Evolutionary conservation across 2,329 filamentous ascomycete genomes (phyloP).

Genomic region (Aureobasidium sp.): DNA sequence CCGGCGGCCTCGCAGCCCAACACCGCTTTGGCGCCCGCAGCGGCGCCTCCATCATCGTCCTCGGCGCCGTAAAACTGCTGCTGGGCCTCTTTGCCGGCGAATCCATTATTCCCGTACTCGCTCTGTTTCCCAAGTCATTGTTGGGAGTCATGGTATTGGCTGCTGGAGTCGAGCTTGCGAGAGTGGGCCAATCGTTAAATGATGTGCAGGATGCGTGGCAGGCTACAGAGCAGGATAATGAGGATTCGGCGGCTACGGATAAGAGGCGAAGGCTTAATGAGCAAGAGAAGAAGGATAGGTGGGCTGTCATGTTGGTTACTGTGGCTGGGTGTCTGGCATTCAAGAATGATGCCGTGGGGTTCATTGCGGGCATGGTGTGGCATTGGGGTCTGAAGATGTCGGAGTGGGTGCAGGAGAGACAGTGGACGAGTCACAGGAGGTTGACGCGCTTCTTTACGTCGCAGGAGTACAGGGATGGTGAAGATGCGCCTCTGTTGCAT

Average conservation of each 20-base stretch:
- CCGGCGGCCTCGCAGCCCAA: conserved; percentile 83
- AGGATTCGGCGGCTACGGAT: conserved; percentile 10
- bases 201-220: conserved; percentile 55
- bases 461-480: not conserved
- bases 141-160: conserved; percentile 86
- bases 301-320: conserved; percentile 87
- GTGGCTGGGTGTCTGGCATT: conserved; percentile 76
- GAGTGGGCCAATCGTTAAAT: conserved; percentile 78
- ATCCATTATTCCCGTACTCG: conserved; percentile 63
- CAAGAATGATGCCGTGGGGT: conserved; percentile 83
- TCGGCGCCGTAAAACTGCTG: conserved; percentile 68
- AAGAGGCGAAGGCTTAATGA: conserved; percentile 54
- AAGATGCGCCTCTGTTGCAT: conserved; percentile 2
- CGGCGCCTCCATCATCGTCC: conserved; percentile 72
- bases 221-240: conserved; percentile 31
- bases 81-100: conserved; percentile 71
- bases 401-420: not conserved
- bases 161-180: conserved; percentile 78
- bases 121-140: conserved; percentile 65
- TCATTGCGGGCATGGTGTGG: conserved; percentile 73
- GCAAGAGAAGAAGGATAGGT: conserved; percentile 64
- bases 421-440: not conserved
- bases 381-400: conserved; percentile 54
- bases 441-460: conserved; percentile 3
- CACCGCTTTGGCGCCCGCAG: conserved; percentile 87